Base-by-base conservation (phyloP, 2,329 filamentous ascomycete species). In the Conoideocrella luteorostrata region DNA sequence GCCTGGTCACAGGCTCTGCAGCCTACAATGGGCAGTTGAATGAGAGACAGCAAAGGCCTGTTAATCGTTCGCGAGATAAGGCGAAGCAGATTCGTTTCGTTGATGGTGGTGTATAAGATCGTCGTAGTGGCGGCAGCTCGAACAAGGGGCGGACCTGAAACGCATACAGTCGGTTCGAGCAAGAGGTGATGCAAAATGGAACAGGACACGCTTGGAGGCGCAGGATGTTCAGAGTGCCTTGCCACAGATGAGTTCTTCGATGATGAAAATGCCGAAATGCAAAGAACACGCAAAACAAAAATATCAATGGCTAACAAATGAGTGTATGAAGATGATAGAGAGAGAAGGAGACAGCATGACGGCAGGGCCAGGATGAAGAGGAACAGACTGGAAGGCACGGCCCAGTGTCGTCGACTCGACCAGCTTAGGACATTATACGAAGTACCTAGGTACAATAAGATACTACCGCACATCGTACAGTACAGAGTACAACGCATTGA, bases 81-180 rank as follows among this genome's bases (percentile, higher is more conserved):
- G 18, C 23, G 26, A 24, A 11, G 17, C 9, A n/a, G 7, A 15
- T 6, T 13, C n/a, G 7, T 15, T 7, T 35, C 22, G 18, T 35
- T 15, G 22, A 45, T 38, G 45, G 22, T 32, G 44, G 28, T 30
- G 18, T 17, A 39, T 41, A 24, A 38, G 21, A 11, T 46, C 7
- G 20, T 37, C 22, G 17, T 22, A 28, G 36, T 11, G 36, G 40
- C 29, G 39, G 35, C 33, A 20, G 24, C 29, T 36, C 29, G 34
- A 44, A 40, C 28, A 41, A 40, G 38, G 32, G 37, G 38, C 29
- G 22, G 33, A 32, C n/a, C 37, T 39, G 28, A 45, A 47, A 45
- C 46, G 41, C 42, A 21, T 45, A 34, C 30, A 41, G 39, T 35
- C 26, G 35, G n/a, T 24, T 39, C 11, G 29, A 13, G 15, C 15